phyloP scores from a whole-genome alignment of 352 stramenopile genomes.

The Globisporangium cederbergense region DNA sequence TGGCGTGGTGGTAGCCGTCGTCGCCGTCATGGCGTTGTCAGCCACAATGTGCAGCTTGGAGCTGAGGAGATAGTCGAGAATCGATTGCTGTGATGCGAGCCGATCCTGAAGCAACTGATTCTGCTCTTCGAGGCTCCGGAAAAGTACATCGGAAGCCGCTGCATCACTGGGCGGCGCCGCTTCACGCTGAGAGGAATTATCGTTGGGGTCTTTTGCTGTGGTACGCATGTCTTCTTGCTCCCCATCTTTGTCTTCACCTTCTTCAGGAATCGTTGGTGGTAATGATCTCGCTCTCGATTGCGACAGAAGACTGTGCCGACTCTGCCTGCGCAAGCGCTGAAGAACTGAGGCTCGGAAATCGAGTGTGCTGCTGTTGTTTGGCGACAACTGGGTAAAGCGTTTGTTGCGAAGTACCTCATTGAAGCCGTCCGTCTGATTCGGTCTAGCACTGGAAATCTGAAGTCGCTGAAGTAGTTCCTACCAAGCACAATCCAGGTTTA shows the following conservation, averaged over 20 bases:
- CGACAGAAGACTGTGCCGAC: neutral
- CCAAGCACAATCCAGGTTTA: neutral
- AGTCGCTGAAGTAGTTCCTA: neutral
- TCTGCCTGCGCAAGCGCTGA: constrained; percentile 14
- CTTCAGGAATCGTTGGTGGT: constrained; percentile 13
- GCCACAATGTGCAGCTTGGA: constrained; percentile 24
- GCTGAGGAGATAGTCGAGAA: constrained; percentile 29
- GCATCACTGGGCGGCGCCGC: neutral
- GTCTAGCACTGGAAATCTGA: neutral
- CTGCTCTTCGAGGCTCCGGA: constrained; percentile 22
- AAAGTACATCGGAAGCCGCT: neutral
- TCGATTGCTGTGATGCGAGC: constrained; percentile 28
- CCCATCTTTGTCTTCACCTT: constrained; percentile 12
- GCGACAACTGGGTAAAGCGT: neutral
- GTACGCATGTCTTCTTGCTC: neutral
- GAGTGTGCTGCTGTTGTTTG: neutral
- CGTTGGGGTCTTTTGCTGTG: neutral
- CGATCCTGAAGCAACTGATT: constrained; percentile 33
- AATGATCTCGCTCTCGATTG: neutral
- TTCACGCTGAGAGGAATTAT: neutral
- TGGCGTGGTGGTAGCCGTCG: neutral
- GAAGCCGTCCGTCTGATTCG: neutral
- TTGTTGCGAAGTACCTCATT: neutral
- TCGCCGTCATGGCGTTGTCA: neutral
- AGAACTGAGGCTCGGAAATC: constrained; percentile 23